These are phyloP conservation scores for Neurospora hispaniola DNA, from an alignment of 495 filamentous ascomycete species.

Conservation along the genomic window DNA sequence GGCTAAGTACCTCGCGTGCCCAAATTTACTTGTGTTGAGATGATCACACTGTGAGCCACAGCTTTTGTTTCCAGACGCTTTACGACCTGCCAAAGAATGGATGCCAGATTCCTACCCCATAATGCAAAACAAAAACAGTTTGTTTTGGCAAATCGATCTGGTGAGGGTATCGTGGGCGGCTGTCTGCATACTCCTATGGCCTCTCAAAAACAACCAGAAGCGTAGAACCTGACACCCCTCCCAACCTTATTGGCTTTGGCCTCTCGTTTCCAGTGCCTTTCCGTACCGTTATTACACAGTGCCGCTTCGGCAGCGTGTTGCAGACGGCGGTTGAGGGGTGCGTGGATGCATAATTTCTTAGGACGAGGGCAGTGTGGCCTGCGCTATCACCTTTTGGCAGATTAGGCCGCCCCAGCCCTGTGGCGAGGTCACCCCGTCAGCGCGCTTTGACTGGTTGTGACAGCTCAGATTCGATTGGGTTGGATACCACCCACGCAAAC, in stretches of 20 bases:
- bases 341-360: constrained; percentile 22
- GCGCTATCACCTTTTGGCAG: constrained; percentile 15
- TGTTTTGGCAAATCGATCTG: not conserved
- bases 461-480: not conserved
- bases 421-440: constrained; percentile 11
- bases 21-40: not conserved
- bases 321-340: constrained; percentile 18
- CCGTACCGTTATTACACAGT: not conserved
- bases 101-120: not conserved
- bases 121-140: not conserved
- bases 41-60: not conserved
- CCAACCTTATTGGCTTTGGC: not conserved
- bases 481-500: not conserved
- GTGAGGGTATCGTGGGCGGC: not conserved
- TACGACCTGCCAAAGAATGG: not conserved
- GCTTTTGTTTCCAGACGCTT: not conserved
- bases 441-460: constrained; percentile 19
- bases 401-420: constrained; percentile 19
- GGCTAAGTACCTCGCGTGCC: not conserved
- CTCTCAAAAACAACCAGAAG: not conserved
- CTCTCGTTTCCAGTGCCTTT: not conserved
- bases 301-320: not conserved
- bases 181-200: not conserved
- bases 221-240: not conserved
- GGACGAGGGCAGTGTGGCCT: constrained; percentile 13